Evolutionary conservation across 257 asterid species (phyloP).

Genomic region (Handroanthus guayacan): DNA sequence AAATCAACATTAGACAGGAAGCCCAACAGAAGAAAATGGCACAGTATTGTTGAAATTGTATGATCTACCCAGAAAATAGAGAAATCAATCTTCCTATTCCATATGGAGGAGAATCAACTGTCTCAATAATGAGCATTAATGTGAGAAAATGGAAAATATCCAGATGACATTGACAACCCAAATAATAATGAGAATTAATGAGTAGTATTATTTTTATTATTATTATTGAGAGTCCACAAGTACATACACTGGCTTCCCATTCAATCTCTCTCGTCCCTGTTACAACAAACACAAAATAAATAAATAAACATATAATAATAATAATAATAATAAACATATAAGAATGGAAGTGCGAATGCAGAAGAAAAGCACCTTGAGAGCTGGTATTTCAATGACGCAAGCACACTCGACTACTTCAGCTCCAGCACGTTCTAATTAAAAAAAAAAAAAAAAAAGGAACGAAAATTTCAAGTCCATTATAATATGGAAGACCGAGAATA

Average conservation of each 20-base stretch:
- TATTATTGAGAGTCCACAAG: slow-evolving; percentile 72
- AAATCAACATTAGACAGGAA: background rate
- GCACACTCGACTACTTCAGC: slow-evolving; percentile 87
- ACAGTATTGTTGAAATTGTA: background rate
- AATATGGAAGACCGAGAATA: background rate
- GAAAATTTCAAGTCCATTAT: slow-evolving; percentile 23
- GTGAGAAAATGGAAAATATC: slow-evolving; percentile 14
- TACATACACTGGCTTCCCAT: slow-evolving; percentile 75
- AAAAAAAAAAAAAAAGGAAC: too few species aligned
- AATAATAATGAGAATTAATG: slow-evolving; percentile 6
- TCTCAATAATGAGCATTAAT: slow-evolving; percentile 5
- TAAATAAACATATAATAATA: background rate
- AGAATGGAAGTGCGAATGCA: background rate
- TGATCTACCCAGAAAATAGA: background rate
- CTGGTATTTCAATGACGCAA: slow-evolving; percentile 81
- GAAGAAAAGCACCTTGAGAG: slow-evolving; percentile 53
- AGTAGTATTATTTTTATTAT: background rate
- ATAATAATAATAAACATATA: too few species aligned
- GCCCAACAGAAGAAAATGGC: background rate
- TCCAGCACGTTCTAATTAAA: slow-evolving; percentile 65
- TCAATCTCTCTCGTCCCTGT: slow-evolving; percentile 71
- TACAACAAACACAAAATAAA: background rate
- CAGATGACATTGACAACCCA: background rate
- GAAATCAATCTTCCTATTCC: too few species aligned
- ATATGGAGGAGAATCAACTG: too few species aligned